phyloP scores from a whole-genome alignment of 768 basidiomycete species.

The Tricholoma bakamatsutake region DNA sequence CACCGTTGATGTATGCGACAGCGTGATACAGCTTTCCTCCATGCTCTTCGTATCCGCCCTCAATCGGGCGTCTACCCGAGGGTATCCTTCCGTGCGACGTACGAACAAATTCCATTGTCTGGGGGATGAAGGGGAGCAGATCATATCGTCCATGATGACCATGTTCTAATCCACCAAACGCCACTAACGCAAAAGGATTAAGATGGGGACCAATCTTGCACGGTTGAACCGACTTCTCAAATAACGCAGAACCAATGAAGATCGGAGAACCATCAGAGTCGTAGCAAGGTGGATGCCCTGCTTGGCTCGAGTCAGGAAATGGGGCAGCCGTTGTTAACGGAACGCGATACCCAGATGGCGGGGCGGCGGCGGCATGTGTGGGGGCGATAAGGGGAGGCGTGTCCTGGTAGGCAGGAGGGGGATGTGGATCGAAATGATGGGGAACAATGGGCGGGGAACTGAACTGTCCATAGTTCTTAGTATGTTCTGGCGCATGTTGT shows the following conservation, averaged over 20 bases:
- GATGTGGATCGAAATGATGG: constrained; percentile 13
- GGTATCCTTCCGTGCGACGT: constrained; percentile 60
- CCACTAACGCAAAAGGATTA: constrained; percentile 44
- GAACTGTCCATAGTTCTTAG: constrained; percentile 6
- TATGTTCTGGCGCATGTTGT: not conserved
- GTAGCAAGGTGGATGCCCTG: constrained; percentile 45
- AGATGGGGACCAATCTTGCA: constrained; percentile 73
- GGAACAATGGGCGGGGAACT: constrained; percentile 19
- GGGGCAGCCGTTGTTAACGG: constrained; percentile 38
- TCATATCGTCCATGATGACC: constrained; percentile 66
- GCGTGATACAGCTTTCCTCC: constrained; percentile 69
- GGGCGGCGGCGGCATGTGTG: constrained; percentile 15
- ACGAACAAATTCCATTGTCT: constrained; percentile 70
- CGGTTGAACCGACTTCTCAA: constrained; percentile 66
- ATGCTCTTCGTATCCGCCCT: constrained; percentile 71
- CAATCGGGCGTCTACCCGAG: constrained; percentile 49
- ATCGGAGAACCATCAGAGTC: constrained; percentile 61
- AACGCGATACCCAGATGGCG: constrained; percentile 65
- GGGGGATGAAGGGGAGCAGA: constrained; percentile 60
- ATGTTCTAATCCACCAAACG: constrained; percentile 59
- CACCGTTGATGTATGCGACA: constrained; percentile 41
- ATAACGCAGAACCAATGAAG: constrained; percentile 70
- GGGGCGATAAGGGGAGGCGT: constrained; percentile 6
- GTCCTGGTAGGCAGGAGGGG: not conserved
- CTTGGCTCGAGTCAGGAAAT: constrained; percentile 38